phyloP scores from a whole-genome alignment of 225 moss, liverwort and hornwort species.

The Physcomitrium patens region DNA sequence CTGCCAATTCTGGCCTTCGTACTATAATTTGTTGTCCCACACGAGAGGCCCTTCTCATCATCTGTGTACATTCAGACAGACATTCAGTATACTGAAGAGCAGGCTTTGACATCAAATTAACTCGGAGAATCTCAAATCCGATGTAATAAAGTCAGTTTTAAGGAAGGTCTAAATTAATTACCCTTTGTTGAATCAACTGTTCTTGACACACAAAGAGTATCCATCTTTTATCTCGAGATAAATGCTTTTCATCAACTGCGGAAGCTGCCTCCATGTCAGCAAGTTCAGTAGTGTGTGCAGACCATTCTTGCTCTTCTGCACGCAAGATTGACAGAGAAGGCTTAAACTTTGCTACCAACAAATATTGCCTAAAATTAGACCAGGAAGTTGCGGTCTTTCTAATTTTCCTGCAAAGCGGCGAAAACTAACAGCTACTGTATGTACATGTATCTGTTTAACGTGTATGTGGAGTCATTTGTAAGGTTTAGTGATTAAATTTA shows the following conservation, averaged over 20 bases:
- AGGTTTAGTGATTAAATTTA: no score
- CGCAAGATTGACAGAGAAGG: constrained; percentile 12
- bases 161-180: constrained; percentile 14
- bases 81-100: background rate
- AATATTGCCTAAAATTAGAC: no score
- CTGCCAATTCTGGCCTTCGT: constrained; percentile 54
- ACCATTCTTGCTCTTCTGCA: constrained; percentile 52
- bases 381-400: no score
- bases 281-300: constrained; percentile 44
- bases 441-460: no score
- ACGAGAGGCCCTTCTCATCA: constrained; percentile 62
- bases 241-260: constrained; percentile 26
- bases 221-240: constrained; percentile 54
- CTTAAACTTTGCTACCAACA: background rate
- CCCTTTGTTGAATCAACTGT: constrained; percentile 65
- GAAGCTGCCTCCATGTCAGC: constrained; percentile 31
- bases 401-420: no score
- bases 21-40: constrained; percentile 58
- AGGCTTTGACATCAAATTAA: background rate
- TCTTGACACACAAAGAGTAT: constrained; percentile 59
- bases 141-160: background rate
- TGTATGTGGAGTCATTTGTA: no score
- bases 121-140: no score
- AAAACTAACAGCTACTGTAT: no score
- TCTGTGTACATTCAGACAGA: constrained; percentile 37